Percentiles rank a stretch among this genome's conserved stretches.
Conservation (phyloP, 495 filamentous ascomycete genomes). For the Letharia lupina region DNA sequence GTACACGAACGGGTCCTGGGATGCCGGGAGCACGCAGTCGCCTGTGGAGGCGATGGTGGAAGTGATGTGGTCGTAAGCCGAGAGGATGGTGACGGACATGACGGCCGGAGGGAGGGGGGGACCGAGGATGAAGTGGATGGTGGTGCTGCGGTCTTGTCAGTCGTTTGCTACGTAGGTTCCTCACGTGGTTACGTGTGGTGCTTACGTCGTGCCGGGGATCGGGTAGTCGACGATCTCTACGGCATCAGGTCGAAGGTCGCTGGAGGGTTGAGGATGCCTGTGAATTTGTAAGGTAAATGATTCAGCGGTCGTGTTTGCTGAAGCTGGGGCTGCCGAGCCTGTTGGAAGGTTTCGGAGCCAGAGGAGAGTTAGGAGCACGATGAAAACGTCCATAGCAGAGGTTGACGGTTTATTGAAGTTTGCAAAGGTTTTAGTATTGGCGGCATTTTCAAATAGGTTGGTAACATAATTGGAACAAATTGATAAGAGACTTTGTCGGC, state of each 20-base stretch:
- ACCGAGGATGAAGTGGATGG: not conserved
- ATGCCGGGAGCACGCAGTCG: not conserved
- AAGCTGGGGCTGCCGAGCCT: not conserved
- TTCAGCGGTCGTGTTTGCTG: not conserved
- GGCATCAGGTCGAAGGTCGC: not conserved
- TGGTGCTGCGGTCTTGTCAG: not conserved
- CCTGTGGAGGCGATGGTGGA: not conserved
- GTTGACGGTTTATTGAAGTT: not conserved
- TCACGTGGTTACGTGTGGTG: not conserved
- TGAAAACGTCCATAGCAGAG: not conserved
- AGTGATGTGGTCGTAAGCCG: not conserved
- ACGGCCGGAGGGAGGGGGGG: not conserved
- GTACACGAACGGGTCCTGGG: conserved; percentile 3
- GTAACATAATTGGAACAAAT: not conserved
- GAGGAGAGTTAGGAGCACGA: not conserved
- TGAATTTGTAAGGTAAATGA: not conserved
- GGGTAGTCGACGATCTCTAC: not conserved
- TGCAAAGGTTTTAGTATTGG: not conserved
- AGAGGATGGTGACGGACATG: not conserved
- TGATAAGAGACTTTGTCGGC: not conserved
- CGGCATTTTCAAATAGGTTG: not conserved
- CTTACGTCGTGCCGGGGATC: conserved; percentile 2
- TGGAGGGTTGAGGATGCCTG: not conserved
- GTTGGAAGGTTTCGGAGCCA: not conserved
- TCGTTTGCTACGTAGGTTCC: not conserved